Evolutionary conservation across 257 asterid species (phyloP), one percentile per base, ranked within the genome.

Genomic region (Nicotiana benthamiana): DNA sequence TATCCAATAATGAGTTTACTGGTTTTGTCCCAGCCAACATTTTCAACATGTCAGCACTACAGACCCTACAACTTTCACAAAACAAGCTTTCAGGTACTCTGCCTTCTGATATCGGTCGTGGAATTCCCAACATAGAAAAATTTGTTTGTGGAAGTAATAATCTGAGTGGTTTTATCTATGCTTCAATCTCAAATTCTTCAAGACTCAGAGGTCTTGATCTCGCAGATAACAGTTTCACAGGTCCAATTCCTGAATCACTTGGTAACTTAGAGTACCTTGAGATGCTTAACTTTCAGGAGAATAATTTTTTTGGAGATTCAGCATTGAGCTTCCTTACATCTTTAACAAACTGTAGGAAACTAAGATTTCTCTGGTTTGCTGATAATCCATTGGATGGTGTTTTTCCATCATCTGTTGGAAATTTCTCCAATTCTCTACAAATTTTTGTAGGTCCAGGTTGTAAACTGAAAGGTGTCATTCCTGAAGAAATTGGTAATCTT

Each of bases 321-420:
- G 0, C 18, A 61, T 61, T 61, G 17, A 61, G 34, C 1, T 61
- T 24, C 17, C 66, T 24, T 0, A 0, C 32, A 24, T 61, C 66
- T 10, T 4, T 61, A 0, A 24, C 32, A 1, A 61, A 61, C 9
- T 24, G 66, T 61, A 24, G 16, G 34, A 24, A 61, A 0, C n/a
- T 61, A 24, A 0, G 9, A 0, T 0, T 1, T 4, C 36, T 61
- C 9, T 0, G 0, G n/a, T n/a, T n/a, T n/a, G n/a, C n/a, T n/a
- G n/a, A n/a, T n/a, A n/a, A n/a, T n/a, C n/a, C n/a, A n/a, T n/a
- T n/a, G n/a, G 2, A 4, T 24, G 18, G 9, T 24, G 9, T 11
- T 24, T 24, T 24, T 2, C 67, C 67, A 1, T 1, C 34, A 61
- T 61, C 18, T 0, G 9, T 61, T 11, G 34, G 67, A 0, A 61